Percentiles rank a stretch among this genome's conserved stretches.
Evolutionary conservation across 371 early-diverging fungal species (phyloP).

Genomic region (Batkoa obscura): DNA sequence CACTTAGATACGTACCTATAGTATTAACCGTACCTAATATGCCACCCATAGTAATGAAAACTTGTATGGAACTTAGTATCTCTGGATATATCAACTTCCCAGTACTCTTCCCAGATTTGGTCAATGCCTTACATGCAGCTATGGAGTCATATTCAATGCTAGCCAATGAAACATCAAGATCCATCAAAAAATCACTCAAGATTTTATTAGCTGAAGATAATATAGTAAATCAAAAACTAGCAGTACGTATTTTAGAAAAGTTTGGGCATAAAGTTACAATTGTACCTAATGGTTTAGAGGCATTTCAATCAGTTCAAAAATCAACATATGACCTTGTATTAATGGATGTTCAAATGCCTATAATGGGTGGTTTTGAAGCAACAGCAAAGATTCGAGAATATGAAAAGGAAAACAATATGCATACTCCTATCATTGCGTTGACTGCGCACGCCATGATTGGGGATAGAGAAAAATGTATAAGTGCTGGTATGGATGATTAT

Average conservation of each 20-base stretch:
- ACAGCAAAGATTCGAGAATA: slow-evolving; percentile 43
- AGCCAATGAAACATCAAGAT: slow-evolving; percentile 13
- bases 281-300: slow-evolving; percentile 50
- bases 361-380: slow-evolving; percentile 60
- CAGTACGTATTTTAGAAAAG: slow-evolving; percentile 50
- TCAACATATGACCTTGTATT: slow-evolving; percentile 42
- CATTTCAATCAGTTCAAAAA: slow-evolving; percentile 37
- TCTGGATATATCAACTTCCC: slow-evolving; percentile 36
- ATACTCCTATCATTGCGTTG: slow-evolving; percentile 49
- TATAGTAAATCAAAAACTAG: slow-evolving; percentile 61
- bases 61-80: slow-evolving; percentile 37
- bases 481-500: slow-evolving; percentile 58
- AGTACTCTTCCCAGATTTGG: slow-evolving; percentile 28
- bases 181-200: slow-evolving; percentile 18
- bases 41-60: slow-evolving; percentile 26
- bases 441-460: slow-evolving; percentile 66
- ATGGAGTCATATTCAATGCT: slow-evolving; percentile 30
- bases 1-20: slow-evolving; percentile 15
- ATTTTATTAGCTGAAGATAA: slow-evolving; percentile 67
- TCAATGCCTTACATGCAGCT: slow-evolving; percentile 38
- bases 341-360: slow-evolving; percentile 70
- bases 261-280: slow-evolving; percentile 47
- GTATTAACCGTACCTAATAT: not conserved
- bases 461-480: slow-evolving; percentile 50
- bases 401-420: slow-evolving; percentile 24